Base-by-base conservation (phyloP, 257 asterid species). In the Gentiana macrophylla region DNA sequence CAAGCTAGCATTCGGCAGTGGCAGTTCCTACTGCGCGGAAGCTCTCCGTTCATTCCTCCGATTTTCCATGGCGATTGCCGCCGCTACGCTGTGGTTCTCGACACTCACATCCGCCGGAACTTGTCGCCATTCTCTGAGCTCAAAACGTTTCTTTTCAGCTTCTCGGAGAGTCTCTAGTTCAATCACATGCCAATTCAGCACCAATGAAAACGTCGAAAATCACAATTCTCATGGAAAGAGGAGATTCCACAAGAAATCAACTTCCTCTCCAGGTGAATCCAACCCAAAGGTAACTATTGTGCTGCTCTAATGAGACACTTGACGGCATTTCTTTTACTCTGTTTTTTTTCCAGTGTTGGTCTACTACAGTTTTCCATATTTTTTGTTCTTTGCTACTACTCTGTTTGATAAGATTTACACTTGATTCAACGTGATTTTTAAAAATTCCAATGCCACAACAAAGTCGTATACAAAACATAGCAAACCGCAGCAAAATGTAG, bases 61-160 rank as follows among this genome's bases (percentile, higher is more conserved):
- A 10, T 9, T 24, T 24, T 15, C 24, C 62, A 74, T 74, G 80
- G 76, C 75, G 47, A 46, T 51, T 47, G 67, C 75, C 46, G 72
- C 70, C 62, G 60, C 66, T 7, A 32, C 59, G 2, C 12, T 41
- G 44, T 66, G 76, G 71, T 66, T 63, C 61, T 12, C 73, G 13
- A 63, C 71, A 32, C 53, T 65, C 49, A 46, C 70, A 24, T 66
- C 76, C 71, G 24, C 71, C 35, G 60, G 58, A 55, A 65, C 75
- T 62, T 57, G 63, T 53, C 67, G 64, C 9, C 57, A 60, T 49
- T 70, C 69, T 33, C 56, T 66, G 4, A 32, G 67, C 55, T 68
- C 79, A n/a, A 69, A 60, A 13, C 69, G 66, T 2, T 33, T 73
- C 37, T 64, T 65, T 50, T 32, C 64, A n/a, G n/a, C 79, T 2